Conservation (phyloP, 2,329 filamentous ascomycete species). For the Arthrobotrys iridis region DNA sequence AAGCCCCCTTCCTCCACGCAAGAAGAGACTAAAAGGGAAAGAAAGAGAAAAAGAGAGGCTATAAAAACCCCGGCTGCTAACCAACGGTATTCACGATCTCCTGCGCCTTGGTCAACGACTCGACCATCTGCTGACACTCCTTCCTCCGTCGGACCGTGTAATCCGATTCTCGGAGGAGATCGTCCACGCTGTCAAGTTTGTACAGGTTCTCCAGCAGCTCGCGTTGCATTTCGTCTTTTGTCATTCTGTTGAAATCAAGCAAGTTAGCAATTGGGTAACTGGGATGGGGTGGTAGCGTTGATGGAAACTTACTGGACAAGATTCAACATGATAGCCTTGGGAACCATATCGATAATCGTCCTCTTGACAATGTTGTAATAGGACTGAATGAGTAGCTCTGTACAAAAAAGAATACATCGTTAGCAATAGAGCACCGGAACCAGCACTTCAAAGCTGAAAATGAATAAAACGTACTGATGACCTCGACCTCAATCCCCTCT, state of each 20-base stretch:
- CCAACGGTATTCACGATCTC: conserved; percentile 82
- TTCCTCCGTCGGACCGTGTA: conserved; percentile 94
- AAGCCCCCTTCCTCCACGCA: neutral
- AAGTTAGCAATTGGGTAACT: neutral
- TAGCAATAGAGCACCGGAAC: too few relatives aligned
- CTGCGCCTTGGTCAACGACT: conserved; percentile 85
- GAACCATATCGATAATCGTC: conserved; percentile 99
- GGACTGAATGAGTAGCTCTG: conserved; percentile 91
- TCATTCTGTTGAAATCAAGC: conserved; percentile 69
- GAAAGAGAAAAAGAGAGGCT: neutral
- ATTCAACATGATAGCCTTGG: conserved; percentile 98
- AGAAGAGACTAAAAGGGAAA: neutral
- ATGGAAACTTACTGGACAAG: conserved; percentile 81
- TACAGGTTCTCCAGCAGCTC: conserved; percentile 99
- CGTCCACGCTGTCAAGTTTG: conserved; percentile 86
- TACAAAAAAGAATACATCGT: conserved; percentile 52
- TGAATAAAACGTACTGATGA: conserved; percentile 77
- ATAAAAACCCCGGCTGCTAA: conserved; percentile 33
- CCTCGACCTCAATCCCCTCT: conserved; percentile 94
- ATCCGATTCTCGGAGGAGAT: conserved; percentile 96
- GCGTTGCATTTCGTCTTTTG: conserved; percentile 98
- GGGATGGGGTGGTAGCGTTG: neutral
- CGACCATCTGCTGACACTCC: conserved; percentile 99
- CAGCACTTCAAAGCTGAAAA: neutral
- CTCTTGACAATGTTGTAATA: conserved; percentile 98